Base-by-base conservation (phyloP, 768 basidiomycete genomes). In the Serendipita sp. region DNA sequence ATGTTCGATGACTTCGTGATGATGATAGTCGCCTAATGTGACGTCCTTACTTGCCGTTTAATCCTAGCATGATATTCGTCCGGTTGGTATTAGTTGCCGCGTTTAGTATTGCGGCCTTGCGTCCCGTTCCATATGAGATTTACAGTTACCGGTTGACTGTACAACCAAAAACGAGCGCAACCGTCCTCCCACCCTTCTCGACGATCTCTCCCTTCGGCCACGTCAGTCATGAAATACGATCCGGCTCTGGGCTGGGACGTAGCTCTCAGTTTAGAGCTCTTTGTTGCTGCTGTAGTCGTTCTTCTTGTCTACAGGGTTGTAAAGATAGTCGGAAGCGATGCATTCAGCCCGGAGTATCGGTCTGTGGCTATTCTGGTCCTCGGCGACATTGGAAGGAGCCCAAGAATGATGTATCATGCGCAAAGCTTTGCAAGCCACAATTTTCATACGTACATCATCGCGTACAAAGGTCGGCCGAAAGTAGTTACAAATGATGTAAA, bases 401-500 rank as follows among this genome's bases (percentile, higher is more conserved):
- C 96, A 11, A 79, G 96, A 61, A 98, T 97, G 90, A 95, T 97
- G 90, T 97, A 97, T 71, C 96, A 99, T 68, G 87, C 95, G 0
- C 83, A 95, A 71, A 93, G 89, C 70, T 89, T 99, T 70, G 86
- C 90, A 42, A 81, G 84, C 63, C 79, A 83, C 61, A 82, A 79
- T 3, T 96, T 90, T 71, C 74, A 80, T 64, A 91, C 90, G 1
- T 81, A 82, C 67, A 69, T 99, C 17, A 81, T 98, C 62, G 95
- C 91, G 16, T 96, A 96, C 71, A 75, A 77, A 73, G 92, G 95
- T 91, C 38, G 38, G 38, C 38, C 38, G 66, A 66, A 80, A 61
- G 53, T n/a, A n/a, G n/a, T n/a, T n/a, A n/a, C n/a, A n/a, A n/a
- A n/a, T n/a, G n/a, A n/a, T n/a, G n/a, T n/a, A n/a, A n/a, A n/a